These are phyloP conservation scores for Aureobasidium namibiae DNA, from an alignment of 2,329 filamentous ascomycete genomes.

Conservation along the genomic window DNA sequence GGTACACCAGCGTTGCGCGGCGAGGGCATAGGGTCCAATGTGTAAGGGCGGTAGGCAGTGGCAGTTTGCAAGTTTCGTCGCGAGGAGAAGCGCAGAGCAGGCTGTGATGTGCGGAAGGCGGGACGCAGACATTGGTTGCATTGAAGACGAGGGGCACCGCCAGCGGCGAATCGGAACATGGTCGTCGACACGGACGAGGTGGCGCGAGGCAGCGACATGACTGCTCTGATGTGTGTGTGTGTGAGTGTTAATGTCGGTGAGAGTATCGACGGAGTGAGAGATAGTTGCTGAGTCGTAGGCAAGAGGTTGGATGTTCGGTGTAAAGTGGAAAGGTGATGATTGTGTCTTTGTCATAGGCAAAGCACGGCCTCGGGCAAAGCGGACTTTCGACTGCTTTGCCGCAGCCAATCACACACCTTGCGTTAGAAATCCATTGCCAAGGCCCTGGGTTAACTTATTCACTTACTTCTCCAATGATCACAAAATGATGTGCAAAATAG, in stretches of 20 bases:
- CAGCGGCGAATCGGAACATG: slow-evolving; percentile 29
- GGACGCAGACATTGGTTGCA: slow-evolving; percentile 39
- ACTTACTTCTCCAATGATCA: neutral
- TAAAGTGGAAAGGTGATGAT: neutral
- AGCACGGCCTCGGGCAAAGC: neutral
- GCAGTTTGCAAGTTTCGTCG: slow-evolving; percentile 58
- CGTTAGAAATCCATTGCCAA: neutral
- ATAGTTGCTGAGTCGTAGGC: neutral
- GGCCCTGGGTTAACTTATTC: neutral
- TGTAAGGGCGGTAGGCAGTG: slow-evolving; percentile 55
- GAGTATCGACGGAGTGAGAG: neutral
- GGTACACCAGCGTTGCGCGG: slow-evolving; percentile 51
- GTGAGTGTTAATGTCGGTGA: neutral
- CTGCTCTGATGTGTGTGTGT: slow-evolving; percentile 8
- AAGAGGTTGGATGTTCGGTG: neutral
- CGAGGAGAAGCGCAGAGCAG: slow-evolving; percentile 32
- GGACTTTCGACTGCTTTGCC: neutral
- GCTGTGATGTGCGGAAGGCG: neutral
- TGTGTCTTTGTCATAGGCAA: slow-evolving; percentile 9
- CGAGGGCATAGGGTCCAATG: slow-evolving; percentile 48
- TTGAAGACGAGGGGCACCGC: slow-evolving; percentile 19
- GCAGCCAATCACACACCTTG: neutral
- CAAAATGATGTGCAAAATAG: neutral
- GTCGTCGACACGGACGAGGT: neutral
- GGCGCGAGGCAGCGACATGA: slow-evolving; percentile 19